Evolutionary conservation across 805 yeast species (phyloP).

Genomic region (Metschnikowia arizonensis): DNA sequence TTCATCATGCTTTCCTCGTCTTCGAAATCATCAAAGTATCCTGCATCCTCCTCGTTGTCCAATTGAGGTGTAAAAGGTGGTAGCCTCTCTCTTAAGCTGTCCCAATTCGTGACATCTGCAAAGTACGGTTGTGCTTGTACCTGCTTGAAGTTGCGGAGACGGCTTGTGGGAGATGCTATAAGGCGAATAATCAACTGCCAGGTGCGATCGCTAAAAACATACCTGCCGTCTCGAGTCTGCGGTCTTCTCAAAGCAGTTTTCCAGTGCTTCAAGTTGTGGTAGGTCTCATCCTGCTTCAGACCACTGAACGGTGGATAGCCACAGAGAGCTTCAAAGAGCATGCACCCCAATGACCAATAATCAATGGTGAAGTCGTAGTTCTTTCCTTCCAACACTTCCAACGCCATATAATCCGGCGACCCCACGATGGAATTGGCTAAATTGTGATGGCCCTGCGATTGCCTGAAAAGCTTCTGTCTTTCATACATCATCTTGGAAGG

Average conservation of each 20-base stretch:
- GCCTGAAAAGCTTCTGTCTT: constrained; percentile 80
- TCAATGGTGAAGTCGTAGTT: constrained; percentile 94
- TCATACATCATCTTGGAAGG: constrained; percentile 75
- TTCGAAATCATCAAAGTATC: constrained; percentile 95
- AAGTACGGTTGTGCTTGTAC: constrained; percentile 78
- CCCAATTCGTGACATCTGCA: constrained; percentile 72
- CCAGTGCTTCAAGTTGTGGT: constrained; percentile 91
- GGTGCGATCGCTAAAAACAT: constrained; percentile 91
- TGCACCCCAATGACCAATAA: constrained; percentile 98
- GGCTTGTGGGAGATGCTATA: constrained; percentile 71
- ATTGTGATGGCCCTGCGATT: constrained; percentile 75
- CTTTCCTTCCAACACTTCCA: constrained; percentile 92
- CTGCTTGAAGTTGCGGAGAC: constrained; percentile 77
- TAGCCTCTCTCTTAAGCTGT: constrained; percentile 55
- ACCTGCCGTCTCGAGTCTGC: constrained; percentile 83
- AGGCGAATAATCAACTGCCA: constrained; percentile 82
- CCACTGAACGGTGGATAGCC: constrained; percentile 99
- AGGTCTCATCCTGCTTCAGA: constrained; percentile 88
- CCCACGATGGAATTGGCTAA: constrained; percentile 96
- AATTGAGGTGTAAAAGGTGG: constrained; percentile 98
- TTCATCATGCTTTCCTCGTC: constrained; percentile 97
- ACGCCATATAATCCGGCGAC: constrained; percentile 98
- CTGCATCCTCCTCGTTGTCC: constrained; percentile 97
- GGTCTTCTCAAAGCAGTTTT: constrained; percentile 84
- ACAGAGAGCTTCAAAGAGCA: constrained; percentile 90